A percentile compares a stretch with the other conserved stretches of the same genome.
Conservation (phyloP, 2,329 filamentous ascomycete species). For the Epichloe aotearoae region DNA sequence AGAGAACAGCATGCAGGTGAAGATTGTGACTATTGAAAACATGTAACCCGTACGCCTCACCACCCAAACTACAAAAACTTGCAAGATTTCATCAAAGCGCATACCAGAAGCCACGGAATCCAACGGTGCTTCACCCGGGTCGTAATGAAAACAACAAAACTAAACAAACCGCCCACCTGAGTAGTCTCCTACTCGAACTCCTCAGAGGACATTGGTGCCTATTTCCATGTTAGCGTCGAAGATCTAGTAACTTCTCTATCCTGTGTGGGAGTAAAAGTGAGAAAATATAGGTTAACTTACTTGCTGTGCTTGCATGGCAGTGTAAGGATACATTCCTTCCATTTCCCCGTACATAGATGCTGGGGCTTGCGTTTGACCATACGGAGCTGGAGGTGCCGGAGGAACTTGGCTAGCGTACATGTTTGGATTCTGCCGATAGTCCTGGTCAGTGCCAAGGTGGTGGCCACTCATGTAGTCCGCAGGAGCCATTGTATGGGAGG, state of each 20-base stretch:
- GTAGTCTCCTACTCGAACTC: constrained; percentile 28
- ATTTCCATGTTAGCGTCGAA: not conserved
- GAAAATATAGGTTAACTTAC: constrained; percentile 34
- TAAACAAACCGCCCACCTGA: not conserved
- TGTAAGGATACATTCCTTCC: constrained; percentile 76
- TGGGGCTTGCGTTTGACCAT: constrained; percentile 62
- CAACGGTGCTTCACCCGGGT: not conserved
- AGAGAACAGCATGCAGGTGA: not conserved
- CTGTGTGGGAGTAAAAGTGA: not conserved
- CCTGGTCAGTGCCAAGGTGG: constrained; percentile 52
- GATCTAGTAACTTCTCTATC: not conserved
- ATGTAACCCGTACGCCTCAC: constrained; percentile 9
- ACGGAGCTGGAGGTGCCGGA: constrained; percentile 54
- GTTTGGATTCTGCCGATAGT: constrained; percentile 64
- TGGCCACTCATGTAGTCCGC: constrained; percentile 53
- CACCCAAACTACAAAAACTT: not conserved
- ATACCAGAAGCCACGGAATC: not conserved
- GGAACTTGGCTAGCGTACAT: constrained; percentile 79
- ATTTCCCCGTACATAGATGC: constrained; percentile 62
- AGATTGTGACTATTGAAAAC: not conserved
- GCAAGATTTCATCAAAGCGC: not conserved
- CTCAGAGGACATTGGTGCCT: constrained; percentile 32
- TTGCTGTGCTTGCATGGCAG: constrained; percentile 69
- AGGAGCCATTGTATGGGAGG: constrained; percentile 43
- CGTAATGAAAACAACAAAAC: not conserved